Percentiles rank a stretch among this genome's conserved stretches.
phyloP scores from a whole-genome alignment of 31 red algal species.

The Pterothamnion heteromorphum region DNA sequence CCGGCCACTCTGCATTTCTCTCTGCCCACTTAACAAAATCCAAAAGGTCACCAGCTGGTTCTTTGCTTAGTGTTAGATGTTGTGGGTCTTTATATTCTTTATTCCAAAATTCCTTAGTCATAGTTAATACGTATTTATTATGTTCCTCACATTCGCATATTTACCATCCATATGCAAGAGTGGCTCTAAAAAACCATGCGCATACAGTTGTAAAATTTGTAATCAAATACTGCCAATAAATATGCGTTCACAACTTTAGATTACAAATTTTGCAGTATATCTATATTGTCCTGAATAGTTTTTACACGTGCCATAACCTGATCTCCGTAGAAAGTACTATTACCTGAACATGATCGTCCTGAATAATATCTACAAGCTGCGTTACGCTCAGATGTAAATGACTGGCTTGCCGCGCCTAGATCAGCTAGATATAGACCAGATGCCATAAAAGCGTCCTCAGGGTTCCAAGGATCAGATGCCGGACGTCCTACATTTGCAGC shows the following conservation, averaged over 20 bases:
- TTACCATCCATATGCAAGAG: too few relatives aligned
- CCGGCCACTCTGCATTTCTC: too few relatives aligned
- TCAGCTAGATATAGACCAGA: neutral
- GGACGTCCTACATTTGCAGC: neutral
- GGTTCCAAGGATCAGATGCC: neutral
- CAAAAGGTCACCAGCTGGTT: too few relatives aligned
- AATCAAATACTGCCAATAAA: too few relatives aligned
- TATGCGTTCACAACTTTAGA: neutral
- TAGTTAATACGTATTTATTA: too few relatives aligned
- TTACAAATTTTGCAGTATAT: neutral
- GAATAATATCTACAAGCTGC: neutral
- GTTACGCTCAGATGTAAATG: neutral
- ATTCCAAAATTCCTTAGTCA: too few relatives aligned
- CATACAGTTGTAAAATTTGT: too few relatives aligned
- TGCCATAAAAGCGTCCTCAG: neutral
- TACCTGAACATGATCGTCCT: neutral
- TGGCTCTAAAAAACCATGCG: too few relatives aligned
- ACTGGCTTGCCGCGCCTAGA: neutral
- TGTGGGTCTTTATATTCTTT: too few relatives aligned
- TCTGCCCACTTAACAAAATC: too few relatives aligned
- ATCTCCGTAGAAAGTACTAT: neutral
- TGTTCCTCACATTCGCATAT: neutral
- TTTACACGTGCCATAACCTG: neutral
- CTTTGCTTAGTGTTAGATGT: too few relatives aligned
- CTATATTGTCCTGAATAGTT: neutral